phyloP scores from a whole-genome alignment of 75 land plant genomes.

The Ceratopteris richardii region DNA sequence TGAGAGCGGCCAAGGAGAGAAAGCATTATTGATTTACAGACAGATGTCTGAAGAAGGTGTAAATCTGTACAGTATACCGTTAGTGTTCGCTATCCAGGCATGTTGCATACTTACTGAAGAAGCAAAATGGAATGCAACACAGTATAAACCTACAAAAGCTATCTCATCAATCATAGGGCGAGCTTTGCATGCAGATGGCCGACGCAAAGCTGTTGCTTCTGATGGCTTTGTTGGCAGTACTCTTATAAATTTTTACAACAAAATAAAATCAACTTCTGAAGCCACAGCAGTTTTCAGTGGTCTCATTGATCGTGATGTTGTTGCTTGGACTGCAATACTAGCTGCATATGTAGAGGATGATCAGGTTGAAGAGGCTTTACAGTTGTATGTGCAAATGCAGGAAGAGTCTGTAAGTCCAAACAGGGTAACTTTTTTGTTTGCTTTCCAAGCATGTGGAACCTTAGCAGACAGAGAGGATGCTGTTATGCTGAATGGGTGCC shows the following conservation, averaged over 20 bases:
- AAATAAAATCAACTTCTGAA: background rate
- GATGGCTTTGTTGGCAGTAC: conserved; percentile 22
- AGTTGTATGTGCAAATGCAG: conserved; percentile 1
- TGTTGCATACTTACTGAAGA: too few relatives aligned
- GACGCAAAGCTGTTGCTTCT: conserved; percentile 3
- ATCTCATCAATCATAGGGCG: background rate
- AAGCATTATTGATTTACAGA: background rate
- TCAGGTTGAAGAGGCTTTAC: conserved; percentile 2
- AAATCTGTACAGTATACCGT: too few relatives aligned
- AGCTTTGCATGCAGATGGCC: background rate
- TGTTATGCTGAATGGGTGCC: background rate
- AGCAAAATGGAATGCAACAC: too few relatives aligned
- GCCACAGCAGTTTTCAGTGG: background rate
- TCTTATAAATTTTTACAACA: conserved; percentile 25
- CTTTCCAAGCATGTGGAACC: background rate
- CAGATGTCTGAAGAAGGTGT: background rate
- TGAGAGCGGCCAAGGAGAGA: background rate
- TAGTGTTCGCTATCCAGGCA: too few relatives aligned
- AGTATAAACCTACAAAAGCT: too few relatives aligned
- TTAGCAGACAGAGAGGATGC: background rate
- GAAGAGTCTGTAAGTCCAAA: background rate
- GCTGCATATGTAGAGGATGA: conserved; percentile 4
- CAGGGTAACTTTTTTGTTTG: background rate
- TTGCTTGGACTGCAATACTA: conserved; percentile 1
- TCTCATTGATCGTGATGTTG: background rate